A percentile compares a stretch with the other conserved stretches of the same genome.
phyloP scores from a whole-genome alignment of 352 stramenopile species.

The Globisporangium cylindrosporum region DNA sequence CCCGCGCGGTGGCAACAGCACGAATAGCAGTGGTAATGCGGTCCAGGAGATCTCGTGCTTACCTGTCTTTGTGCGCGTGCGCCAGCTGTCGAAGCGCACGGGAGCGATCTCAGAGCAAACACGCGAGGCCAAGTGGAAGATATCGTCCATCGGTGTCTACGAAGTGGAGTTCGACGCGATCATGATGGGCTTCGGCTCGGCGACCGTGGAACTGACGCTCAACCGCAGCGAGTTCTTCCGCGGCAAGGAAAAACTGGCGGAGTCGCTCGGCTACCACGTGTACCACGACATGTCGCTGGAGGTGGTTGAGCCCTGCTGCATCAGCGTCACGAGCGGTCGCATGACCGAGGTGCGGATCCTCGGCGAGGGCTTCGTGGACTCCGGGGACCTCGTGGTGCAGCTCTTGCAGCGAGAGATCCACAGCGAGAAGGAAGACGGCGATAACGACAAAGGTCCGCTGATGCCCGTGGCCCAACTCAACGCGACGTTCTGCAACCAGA shows the following conservation, averaged over 20 bases:
- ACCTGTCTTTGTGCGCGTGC: slow-evolving; percentile 54
- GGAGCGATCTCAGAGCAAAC: slow-evolving; percentile 50
- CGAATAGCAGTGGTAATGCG: neutral
- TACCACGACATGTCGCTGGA: slow-evolving; percentile 42
- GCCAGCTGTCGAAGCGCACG: slow-evolving; percentile 50
- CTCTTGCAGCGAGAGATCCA: slow-evolving; percentile 40
- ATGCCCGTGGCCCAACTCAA: slow-evolving; percentile 39
- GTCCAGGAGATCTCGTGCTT: slow-evolving; percentile 43
- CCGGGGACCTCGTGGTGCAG: slow-evolving; percentile 55
- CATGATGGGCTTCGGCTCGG: slow-evolving; percentile 49
- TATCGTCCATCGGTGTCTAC: slow-evolving; percentile 52
- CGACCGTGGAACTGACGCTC: slow-evolving; percentile 50
- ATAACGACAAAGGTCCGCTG: neutral
- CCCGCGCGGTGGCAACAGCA: neutral
- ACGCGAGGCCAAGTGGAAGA: slow-evolving; percentile 42
- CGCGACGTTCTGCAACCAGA: slow-evolving; percentile 41
- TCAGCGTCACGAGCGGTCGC: slow-evolving; percentile 56
- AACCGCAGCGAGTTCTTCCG: slow-evolving; percentile 52
- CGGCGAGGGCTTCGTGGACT: slow-evolving; percentile 60
- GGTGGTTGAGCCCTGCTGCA: slow-evolving; percentile 47
- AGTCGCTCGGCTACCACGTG: slow-evolving; percentile 48
- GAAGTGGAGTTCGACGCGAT: slow-evolving; percentile 61
- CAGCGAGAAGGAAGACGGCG: neutral
- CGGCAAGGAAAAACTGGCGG: slow-evolving; percentile 32
- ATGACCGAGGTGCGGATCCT: slow-evolving; percentile 51